These are phyloP conservation scores for Cryptomeria japonica DNA, from an alignment of 75 land plant species.

Conservation along the genomic window DNA sequence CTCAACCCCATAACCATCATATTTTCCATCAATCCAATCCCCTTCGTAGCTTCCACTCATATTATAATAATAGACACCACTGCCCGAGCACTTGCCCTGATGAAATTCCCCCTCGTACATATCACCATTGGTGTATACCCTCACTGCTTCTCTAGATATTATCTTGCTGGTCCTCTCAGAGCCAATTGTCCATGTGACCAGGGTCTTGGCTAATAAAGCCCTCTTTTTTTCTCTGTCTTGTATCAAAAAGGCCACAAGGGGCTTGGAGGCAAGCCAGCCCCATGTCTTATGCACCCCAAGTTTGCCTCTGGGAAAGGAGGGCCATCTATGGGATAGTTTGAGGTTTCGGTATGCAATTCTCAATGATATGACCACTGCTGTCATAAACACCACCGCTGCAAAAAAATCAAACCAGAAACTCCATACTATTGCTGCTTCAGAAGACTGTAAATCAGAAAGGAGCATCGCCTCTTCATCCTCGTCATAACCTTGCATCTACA, in stretches of 20 bases:
- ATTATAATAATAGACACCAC: constrained; percentile 71
- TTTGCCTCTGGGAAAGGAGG: constrained; percentile 10
- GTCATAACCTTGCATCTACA: constrained; percentile 2
- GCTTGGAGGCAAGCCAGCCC: constrained; percentile 22
- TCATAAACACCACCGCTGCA: constrained; percentile 22
- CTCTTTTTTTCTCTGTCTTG: constrained; percentile 23
- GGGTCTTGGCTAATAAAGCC: neutral
- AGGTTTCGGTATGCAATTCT: constrained; percentile 14
- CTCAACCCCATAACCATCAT: constrained; percentile 84
- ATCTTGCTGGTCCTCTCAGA: constrained; percentile 3
- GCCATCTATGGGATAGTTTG: neutral
- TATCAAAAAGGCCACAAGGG: constrained; percentile 19
- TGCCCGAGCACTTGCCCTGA: constrained; percentile 67
- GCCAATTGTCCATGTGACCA: constrained; percentile 38
- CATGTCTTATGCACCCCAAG: constrained; percentile 13
- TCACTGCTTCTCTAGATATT: constrained; percentile 29
- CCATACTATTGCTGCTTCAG: neutral
- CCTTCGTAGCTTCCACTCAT: constrained; percentile 83
- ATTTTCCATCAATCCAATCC: constrained; percentile 82
- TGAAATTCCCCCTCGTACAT: constrained; percentile 78
- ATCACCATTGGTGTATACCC: constrained; percentile 64
- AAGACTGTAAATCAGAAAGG: neutral
- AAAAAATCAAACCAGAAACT: constrained; percentile 24
- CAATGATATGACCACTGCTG: constrained; percentile 15
- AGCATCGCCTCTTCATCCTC: constrained; percentile 1